Conservation (phyloP, 1,284 basidiomycete genomes). For the Neotropicomus parvogracilis region DNA sequence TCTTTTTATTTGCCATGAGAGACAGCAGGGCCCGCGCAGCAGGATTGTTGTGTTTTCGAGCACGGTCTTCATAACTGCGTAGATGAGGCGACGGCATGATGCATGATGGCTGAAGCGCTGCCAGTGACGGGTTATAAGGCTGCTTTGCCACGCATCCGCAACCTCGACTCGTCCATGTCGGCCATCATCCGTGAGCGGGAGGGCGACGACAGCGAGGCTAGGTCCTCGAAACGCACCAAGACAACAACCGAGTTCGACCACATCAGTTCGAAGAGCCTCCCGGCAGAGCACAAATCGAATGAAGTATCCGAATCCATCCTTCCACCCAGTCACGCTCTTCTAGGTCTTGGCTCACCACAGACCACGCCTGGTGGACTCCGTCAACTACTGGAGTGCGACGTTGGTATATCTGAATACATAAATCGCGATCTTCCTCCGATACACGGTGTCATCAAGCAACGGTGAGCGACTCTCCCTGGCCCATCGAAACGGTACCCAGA, state of each 20-base stretch:
- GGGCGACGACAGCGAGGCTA: slow-evolving; percentile 42
- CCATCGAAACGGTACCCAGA: slow-evolving; percentile 9
- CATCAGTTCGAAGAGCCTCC: slow-evolving; percentile 5
- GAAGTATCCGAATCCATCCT: slow-evolving; percentile 40
- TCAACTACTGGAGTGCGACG: slow-evolving; percentile 76
- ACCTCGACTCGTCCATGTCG: slow-evolving; percentile 25
- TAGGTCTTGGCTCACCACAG: slow-evolving; percentile 54
- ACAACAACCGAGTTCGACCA: slow-evolving; percentile 38
- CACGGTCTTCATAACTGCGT: slow-evolving; percentile 65
- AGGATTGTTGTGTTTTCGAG: slow-evolving; percentile 61
- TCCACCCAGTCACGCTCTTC: slow-evolving; percentile 67
- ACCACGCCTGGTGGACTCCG: slow-evolving; percentile 44
- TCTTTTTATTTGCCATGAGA: slow-evolving; percentile 84
- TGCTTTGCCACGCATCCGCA: not conserved
- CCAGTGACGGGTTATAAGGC: not conserved
- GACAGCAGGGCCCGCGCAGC: slow-evolving; percentile 76
- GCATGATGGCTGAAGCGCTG: too few species aligned
- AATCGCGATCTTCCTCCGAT: slow-evolving; percentile 68
- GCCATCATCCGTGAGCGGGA: slow-evolving; percentile 47
- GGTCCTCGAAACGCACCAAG: slow-evolving; percentile 56
- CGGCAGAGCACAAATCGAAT: slow-evolving; percentile 3
- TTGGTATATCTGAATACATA: slow-evolving; percentile 89
- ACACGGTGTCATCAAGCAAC: slow-evolving; percentile 91
- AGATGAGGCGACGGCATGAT: slow-evolving; percentile 45
- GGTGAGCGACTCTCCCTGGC: slow-evolving; percentile 46